phyloP scores from a whole-genome alignment of 2,329 filamentous ascomycete species.

The Cercospora sojina region DNA sequence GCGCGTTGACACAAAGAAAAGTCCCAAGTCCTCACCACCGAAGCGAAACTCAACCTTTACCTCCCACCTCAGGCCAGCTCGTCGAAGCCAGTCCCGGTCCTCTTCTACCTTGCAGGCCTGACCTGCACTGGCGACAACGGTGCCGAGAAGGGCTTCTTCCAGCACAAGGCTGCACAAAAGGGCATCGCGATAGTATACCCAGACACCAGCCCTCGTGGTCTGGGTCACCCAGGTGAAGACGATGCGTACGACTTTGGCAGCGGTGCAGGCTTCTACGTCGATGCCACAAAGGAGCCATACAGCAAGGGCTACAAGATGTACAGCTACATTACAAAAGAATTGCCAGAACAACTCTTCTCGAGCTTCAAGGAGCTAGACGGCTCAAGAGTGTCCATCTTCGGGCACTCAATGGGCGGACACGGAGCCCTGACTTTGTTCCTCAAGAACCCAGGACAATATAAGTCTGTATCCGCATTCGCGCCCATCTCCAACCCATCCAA shows the following conservation, averaged over 20 bases:
- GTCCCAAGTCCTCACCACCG: conserved; percentile 73
- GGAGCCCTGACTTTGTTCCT: conserved; percentile 90
- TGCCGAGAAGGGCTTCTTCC: conserved; percentile 83
- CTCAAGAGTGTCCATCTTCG: conserved; percentile 74
- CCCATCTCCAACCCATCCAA: conserved; percentile 45
- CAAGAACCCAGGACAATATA: conserved; percentile 86
- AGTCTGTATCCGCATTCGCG: conserved; percentile 29
- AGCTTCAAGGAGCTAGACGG: conserved; percentile 71
- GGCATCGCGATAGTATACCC: conserved; percentile 93
- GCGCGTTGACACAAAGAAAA: conserved; percentile 37
- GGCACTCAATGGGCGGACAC: conserved; percentile 97
- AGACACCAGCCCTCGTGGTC: conserved; percentile 85
- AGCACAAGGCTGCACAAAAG: conserved; percentile 72
- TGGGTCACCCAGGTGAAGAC: conserved; percentile 78
- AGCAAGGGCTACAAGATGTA: conserved; percentile 87
- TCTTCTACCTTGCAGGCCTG: conserved; percentile 90
- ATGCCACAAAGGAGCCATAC: conserved; percentile 76
- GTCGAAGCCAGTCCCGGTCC: conserved; percentile 70
- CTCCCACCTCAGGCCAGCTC: conserved; percentile 69
- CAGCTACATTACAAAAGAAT: conserved; percentile 82
- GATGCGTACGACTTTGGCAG: conserved; percentile 89
- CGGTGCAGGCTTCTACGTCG: conserved; percentile 91
- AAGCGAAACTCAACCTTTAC: conserved; percentile 92
- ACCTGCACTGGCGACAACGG: conserved; percentile 89
- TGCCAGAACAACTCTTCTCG: conserved; percentile 73